These are phyloP conservation scores for Dryas octopetala DNA, from an alignment of 306 rosid genomes.

Conservation along the genomic window DNA sequence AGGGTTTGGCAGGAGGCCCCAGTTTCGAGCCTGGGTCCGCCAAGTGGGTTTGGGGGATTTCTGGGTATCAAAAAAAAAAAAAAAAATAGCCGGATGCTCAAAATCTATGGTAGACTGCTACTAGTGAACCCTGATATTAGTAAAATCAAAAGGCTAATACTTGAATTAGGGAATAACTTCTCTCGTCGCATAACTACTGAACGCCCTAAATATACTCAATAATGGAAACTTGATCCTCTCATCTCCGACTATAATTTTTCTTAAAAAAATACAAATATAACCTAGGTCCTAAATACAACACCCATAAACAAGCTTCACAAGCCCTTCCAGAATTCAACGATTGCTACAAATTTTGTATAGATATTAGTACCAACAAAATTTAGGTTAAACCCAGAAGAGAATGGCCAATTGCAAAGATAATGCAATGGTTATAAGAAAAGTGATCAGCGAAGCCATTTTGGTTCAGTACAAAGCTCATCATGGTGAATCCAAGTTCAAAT, in stretches of 20 bases:
- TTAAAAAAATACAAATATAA: too few relatives aligned
- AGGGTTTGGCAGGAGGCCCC: too few relatives aligned
- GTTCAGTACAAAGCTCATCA: background rate
- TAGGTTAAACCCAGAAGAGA: background rate
- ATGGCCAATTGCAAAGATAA: background rate
- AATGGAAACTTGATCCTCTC: background rate
- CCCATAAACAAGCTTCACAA: background rate
- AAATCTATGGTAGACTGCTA: background rate
- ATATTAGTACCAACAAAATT: background rate
- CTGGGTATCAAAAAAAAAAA: too few relatives aligned
- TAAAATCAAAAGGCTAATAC: conserved; percentile 1
- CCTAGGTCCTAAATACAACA: too few relatives aligned
- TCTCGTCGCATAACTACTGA: background rate
- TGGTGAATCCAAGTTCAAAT: background rate
- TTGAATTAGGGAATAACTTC: background rate
- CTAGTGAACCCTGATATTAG: background rate
- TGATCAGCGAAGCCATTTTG: background rate
- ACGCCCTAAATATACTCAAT: background rate
- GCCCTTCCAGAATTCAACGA: background rate
- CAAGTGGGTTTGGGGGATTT: too few relatives aligned
- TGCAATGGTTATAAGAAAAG: background rate
- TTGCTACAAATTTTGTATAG: background rate
- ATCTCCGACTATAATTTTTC: too few relatives aligned
- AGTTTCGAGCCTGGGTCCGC: too few relatives aligned
- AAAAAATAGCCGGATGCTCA: background rate